Percentiles rank a stretch among this genome's conserved stretches.
These are phyloP conservation scores for Nakataea oryzae DNA, from an alignment of 2,329 filamentous ascomycete genomes.

Conservation along the genomic window DNA sequence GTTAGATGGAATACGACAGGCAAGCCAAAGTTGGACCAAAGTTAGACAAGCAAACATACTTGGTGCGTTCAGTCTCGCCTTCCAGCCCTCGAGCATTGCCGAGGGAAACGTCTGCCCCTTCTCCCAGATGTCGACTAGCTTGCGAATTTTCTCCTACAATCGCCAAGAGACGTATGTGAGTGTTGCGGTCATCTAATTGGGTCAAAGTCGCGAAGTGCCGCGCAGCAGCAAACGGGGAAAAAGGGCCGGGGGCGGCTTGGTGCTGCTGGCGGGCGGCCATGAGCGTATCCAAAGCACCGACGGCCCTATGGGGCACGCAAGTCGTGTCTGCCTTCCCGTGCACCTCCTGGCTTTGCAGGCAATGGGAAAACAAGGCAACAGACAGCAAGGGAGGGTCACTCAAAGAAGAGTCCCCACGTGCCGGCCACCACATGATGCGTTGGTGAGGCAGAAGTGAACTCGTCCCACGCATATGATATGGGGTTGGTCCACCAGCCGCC, in stretches of 20 bases:
- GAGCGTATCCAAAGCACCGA: not conserved
- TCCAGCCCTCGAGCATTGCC: conserved; percentile 71
- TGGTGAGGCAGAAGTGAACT: not conserved
- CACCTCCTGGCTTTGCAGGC: not conserved
- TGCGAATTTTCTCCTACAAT: conserved; percentile 85
- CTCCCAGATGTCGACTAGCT: conserved; percentile 96
- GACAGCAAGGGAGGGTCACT: not conserved
- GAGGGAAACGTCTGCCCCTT: conserved; percentile 84
- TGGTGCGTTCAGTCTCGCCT: conserved; percentile 61
- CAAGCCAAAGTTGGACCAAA: not conserved
- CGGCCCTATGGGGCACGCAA: not conserved
- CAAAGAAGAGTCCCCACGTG: not conserved
- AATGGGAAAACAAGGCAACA: not conserved
- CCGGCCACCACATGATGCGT: not conserved
- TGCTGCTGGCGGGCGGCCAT: not conserved
- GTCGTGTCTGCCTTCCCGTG: not conserved
- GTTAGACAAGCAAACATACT: not conserved
- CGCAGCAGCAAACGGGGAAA: conserved; percentile 4
- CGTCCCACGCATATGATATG: not conserved
- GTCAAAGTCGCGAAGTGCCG: not conserved
- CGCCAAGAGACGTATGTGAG: not conserved
- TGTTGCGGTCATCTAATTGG: not conserved
- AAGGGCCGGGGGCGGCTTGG: not conserved
- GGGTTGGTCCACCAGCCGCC: not conserved
- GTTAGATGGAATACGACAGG: not conserved